phyloP scores from a whole-genome alignment of 2,329 filamentous ascomycete species.

The Penicillium sp. region DNA sequence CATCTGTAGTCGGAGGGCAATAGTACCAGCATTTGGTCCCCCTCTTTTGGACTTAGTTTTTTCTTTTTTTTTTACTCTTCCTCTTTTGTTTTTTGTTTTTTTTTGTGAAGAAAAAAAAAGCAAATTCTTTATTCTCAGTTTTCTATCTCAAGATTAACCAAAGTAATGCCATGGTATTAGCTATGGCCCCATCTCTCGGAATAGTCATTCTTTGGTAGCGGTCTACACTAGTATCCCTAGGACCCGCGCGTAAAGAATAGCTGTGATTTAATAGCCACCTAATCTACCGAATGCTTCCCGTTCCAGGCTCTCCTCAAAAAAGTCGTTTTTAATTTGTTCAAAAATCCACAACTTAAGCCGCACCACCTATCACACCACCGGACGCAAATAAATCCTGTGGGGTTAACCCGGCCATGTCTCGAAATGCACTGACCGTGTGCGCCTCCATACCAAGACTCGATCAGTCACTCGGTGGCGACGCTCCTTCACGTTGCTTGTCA shows the following conservation, averaged over 20 bases:
- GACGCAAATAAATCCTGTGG: conserved; percentile 20
- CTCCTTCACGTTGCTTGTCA: conserved; percentile 18
- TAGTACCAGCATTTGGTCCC: conserved; percentile 2
- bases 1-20: conserved; percentile 1
- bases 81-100: background rate
- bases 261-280: conserved; percentile 8
- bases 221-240: background rate
- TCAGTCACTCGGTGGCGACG: conserved; percentile 14
- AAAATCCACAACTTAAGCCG: conserved; percentile 1
- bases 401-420: conserved; percentile 17
- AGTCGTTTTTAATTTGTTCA: conserved; percentile 11
- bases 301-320: conserved; percentile 16
- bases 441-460: conserved; percentile 15
- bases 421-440: conserved; percentile 25
- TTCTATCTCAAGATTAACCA: background rate
- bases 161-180: background rate
- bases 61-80: background rate
- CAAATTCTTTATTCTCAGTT: too few species aligned
- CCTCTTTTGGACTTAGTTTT: background rate
- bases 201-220: background rate
- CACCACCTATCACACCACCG: conserved; percentile 1
- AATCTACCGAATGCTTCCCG: conserved; percentile 18
- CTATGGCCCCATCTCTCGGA: too few species aligned
- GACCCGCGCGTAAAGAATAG: background rate
- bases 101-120: too few species aligned